phyloP scores from a whole-genome alignment of 2,329 filamentous ascomycete species.

The Cercospora sp. region DNA sequence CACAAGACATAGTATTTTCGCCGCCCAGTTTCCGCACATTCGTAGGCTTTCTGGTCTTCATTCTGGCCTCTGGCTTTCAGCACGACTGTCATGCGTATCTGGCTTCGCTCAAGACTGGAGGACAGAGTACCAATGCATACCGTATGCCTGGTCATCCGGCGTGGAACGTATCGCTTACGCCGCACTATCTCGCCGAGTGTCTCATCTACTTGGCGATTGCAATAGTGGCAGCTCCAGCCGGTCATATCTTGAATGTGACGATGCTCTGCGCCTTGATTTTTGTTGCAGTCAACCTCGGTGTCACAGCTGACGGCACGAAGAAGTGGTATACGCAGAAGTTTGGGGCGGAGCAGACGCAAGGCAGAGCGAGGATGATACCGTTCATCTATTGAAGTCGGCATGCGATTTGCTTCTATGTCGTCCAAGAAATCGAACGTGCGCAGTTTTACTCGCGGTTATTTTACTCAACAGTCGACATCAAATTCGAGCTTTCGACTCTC shows the following conservation, averaged over 20 bases:
- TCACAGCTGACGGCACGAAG: constrained; percentile 76
- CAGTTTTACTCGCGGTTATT: neutral
- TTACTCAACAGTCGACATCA: neutral
- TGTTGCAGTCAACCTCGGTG: constrained; percentile 74
- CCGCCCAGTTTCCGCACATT: constrained; percentile 54
- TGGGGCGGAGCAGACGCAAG: constrained; percentile 61
- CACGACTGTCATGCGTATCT: constrained; percentile 58
- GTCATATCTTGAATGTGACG: constrained; percentile 68
- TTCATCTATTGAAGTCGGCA: constrained; percentile 45
- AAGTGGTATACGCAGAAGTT: constrained; percentile 79
- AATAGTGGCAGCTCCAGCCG: constrained; percentile 69
- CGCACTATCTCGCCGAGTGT: constrained; percentile 90
- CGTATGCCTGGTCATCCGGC: constrained; percentile 71
- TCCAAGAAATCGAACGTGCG: neutral
- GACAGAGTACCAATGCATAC: constrained; percentile 60
- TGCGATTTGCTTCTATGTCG: neutral
- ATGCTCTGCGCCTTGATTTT: constrained; percentile 70
- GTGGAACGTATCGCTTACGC: constrained; percentile 74
- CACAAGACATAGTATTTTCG: constrained; percentile 42
- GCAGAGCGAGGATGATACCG: constrained; percentile 76
- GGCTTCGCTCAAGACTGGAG: constrained; percentile 39
- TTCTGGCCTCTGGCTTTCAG: constrained; percentile 70
- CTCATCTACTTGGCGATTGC: constrained; percentile 78
- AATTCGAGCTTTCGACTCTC: neutral
- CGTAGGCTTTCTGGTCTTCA: constrained; percentile 63